phyloP scores from a whole-genome alignment of 164 flowering plant genomes.

The Amborella trichopoda region DNA sequence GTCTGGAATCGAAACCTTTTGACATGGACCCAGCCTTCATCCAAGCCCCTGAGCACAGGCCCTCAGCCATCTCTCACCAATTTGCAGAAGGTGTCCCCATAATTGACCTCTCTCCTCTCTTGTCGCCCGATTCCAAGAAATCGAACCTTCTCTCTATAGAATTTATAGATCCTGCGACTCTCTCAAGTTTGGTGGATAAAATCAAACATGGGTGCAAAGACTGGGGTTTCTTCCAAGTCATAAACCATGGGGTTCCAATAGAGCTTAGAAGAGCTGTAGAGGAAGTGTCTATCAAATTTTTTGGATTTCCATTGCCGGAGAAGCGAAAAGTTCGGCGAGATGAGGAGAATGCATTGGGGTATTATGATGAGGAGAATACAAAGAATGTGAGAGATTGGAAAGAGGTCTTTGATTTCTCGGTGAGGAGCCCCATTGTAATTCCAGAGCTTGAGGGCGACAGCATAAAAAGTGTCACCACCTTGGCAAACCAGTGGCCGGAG shows the following conservation, averaged over 20 bases:
- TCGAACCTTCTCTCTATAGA: no score
- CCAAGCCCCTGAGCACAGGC: conserved; percentile 39
- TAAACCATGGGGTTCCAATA: conserved; percentile 53
- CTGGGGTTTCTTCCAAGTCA: conserved; percentile 78
- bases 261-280: conserved; percentile 16
- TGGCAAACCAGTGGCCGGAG: conserved; percentile 36
- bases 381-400: conserved; percentile 83
- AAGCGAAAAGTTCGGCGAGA: conserved; percentile 37
- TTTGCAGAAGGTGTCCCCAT: conserved; percentile 30
- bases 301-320: conserved; percentile 31
- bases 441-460: conserved; percentile 26
- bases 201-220: conserved; percentile 34
- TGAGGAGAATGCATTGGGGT: conserved; percentile 38
- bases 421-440: conserved; percentile 18
- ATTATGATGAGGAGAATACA: conserved; percentile 50
- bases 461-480: conserved; percentile 12
- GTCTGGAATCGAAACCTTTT: conserved; percentile 17
- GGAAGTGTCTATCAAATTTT: conserved; percentile 26
- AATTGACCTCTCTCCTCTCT: conserved; percentile 31
- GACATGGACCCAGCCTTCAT: conserved; percentile 33
- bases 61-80: conserved; percentile 7
- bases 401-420: conserved; percentile 47
- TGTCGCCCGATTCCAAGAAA: no score
- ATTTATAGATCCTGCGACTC: conserved; percentile 1
- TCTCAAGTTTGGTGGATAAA: conserved; percentile 14